Percentiles rank a stretch among this genome's conserved stretches.
Evolutionary conservation across 2,329 filamentous ascomycete species (phyloP).

Genomic region (Cercospora beticola): DNA sequence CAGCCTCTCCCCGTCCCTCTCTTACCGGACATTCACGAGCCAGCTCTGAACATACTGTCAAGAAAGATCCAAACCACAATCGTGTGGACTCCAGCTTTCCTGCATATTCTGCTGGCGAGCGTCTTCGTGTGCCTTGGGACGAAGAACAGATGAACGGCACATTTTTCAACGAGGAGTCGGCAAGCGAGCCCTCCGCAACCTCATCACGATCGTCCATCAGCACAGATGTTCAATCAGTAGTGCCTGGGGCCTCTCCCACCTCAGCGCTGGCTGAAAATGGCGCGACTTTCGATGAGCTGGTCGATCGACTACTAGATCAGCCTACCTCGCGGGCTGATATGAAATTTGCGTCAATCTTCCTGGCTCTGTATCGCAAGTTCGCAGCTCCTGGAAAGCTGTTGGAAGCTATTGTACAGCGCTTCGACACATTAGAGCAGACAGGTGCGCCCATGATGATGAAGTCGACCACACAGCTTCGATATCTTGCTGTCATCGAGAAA

Average conservation of each 20-base stretch:
- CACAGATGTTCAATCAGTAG: slow-evolving; percentile 51
- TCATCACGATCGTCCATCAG: slow-evolving; percentile 68
- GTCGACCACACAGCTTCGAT: slow-evolving; percentile 77
- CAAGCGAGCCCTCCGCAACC: slow-evolving; percentile 56
- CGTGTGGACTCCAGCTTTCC: slow-evolving; percentile 38
- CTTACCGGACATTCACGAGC: slow-evolving; percentile 47
- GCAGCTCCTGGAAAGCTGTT: slow-evolving; percentile 77
- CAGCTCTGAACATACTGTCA: slow-evolving; percentile 47
- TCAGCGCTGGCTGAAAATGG: slow-evolving; percentile 53
- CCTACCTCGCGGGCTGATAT: slow-evolving; percentile 83
- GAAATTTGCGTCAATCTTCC: slow-evolving; percentile 84
- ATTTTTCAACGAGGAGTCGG: slow-evolving; percentile 69
- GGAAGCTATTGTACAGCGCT: slow-evolving; percentile 71
- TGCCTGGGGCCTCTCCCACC: slow-evolving; percentile 21
- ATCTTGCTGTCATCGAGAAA: slow-evolving; percentile 78
- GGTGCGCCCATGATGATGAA: slow-evolving; percentile 70
- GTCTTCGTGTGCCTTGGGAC: slow-evolving; percentile 39
- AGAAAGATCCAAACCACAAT: slow-evolving; percentile 31
- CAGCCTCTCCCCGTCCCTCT: slow-evolving; percentile 43
- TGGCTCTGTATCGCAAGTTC: slow-evolving; percentile 93
- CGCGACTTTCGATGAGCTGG: slow-evolving; percentile 56
- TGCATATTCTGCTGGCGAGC: slow-evolving; percentile 30
- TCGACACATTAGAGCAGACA: slow-evolving; percentile 69
- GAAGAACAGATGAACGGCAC: slow-evolving; percentile 53
- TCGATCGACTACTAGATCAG: slow-evolving; percentile 80